These are phyloP conservation scores for Penstemon barbatus DNA, from an alignment of 257 asterid genomes.

Conservation along the genomic window DNA sequence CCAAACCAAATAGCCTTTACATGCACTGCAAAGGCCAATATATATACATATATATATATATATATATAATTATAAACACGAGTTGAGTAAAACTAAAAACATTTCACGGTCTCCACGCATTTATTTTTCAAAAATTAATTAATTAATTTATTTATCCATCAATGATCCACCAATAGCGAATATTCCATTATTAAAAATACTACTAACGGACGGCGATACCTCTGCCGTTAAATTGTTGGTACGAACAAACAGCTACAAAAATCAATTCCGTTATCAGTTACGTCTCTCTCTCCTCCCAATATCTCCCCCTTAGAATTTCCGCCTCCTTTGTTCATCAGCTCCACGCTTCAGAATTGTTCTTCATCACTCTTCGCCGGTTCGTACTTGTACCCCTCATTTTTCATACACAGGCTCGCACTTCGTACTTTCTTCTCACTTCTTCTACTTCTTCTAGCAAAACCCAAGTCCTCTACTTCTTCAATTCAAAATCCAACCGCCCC, in stretches of 20 bases:
- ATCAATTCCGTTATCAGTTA: constrained; percentile 31
- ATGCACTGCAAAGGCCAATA: constrained; percentile 36
- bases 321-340: constrained; percentile 40
- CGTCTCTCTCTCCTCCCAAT: constrained; percentile 33
- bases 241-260: constrained; percentile 13
- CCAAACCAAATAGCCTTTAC: constrained; percentile 26
- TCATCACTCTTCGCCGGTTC: constrained; percentile 32
- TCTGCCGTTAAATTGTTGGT: constrained; percentile 37
- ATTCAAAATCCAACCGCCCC: too few species aligned
- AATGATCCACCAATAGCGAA: constrained; percentile 26
- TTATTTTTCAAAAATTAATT: neutral
- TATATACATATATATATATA: constrained; percentile 5
- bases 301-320: constrained; percentile 35
- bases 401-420: neutral
- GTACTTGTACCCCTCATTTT: constrained; percentile 24
- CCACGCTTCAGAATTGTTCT: constrained; percentile 26
- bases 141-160: constrained; percentile 10
- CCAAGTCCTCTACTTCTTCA: too few species aligned
- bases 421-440: neutral
- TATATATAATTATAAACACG: neutral
- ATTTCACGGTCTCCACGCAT: constrained; percentile 41
- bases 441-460: neutral
- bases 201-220: constrained; percentile 33
- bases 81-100: neutral
- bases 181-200: constrained; percentile 15